Evolutionary conservation across 2,329 filamentous ascomycete genomes (phyloP).

Genomic region (Colletotrichum musae): DNA sequence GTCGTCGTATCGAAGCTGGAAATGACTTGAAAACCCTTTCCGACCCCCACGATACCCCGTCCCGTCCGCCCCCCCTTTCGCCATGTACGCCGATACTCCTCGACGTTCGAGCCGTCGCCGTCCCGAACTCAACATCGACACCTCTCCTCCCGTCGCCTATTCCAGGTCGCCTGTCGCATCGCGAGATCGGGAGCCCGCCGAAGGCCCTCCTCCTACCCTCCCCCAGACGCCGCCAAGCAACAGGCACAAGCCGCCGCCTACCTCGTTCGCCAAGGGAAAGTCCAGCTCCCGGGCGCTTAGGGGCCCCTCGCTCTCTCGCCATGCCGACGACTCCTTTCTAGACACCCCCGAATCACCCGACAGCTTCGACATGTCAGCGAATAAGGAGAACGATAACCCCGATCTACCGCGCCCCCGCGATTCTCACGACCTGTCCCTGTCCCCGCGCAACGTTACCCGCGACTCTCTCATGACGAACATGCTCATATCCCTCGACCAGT

Average conservation of each 20-base stretch:
- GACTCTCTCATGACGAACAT: conserved; percentile 97
- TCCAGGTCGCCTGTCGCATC: conserved; percentile 31
- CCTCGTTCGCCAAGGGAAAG: conserved; percentile 44
- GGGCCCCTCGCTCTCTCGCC: conserved; percentile 44
- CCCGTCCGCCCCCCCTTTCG: conserved; percentile 14
- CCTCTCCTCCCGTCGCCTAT: conserved; percentile 30
- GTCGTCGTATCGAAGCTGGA: conserved; percentile 18
- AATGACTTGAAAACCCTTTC: conserved; percentile 40
- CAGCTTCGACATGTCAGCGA: conserved; percentile 48
- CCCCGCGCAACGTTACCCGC: conserved; percentile 81
- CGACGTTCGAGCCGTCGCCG: conserved; percentile 41
- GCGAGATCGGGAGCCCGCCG: conserved; percentile 21
- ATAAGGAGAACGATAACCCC: conserved; percentile 50
- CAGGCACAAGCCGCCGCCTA: conserved; percentile 29
- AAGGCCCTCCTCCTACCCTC: conserved; percentile 3
- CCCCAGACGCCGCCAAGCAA: conserved; percentile 39
- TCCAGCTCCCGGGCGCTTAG: conserved; percentile 52
- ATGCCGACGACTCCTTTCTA: conserved; percentile 54
- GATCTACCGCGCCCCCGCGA: conserved; percentile 62
- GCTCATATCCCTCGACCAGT: conserved; percentile 91
- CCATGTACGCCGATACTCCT: conserved; percentile 38
- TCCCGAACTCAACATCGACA: conserved; percentile 44
- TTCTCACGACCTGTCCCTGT: conserved; percentile 89
- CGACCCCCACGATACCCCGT: conserved; percentile 34
- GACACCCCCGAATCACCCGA: conserved; percentile 57